A percentile compares a stretch with the other conserved stretches of the same genome.
Evolutionary conservation across 306 rosid genomes (phyloP).

Genomic region (Senna tora): DNA sequence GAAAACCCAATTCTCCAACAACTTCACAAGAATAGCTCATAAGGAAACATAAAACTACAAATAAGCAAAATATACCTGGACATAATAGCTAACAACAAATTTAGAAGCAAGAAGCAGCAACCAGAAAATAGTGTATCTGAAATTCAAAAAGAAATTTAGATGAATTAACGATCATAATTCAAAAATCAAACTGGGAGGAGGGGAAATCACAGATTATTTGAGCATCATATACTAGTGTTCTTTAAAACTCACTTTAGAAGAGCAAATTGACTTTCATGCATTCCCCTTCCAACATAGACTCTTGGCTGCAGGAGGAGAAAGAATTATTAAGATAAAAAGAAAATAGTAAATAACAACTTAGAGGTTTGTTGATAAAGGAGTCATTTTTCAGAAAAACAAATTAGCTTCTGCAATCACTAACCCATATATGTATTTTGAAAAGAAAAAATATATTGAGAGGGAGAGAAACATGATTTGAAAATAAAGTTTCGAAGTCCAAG

Average conservation of each 20-base stretch:
- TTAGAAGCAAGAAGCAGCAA: constrained; percentile 76
- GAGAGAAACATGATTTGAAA: constrained; percentile 5
- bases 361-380: constrained; percentile 15
- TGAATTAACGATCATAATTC: constrained; percentile 31
- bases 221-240: constrained; percentile 4
- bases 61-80: constrained; percentile 61
- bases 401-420: not conserved
- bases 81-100: constrained; percentile 74
- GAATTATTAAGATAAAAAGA: constrained; percentile 35
- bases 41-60: constrained; percentile 18
- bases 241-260: constrained; percentile 78
- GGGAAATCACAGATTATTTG: constrained; percentile 20
- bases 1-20: constrained; percentile 6
- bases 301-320: constrained; percentile 73
- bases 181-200: constrained; percentile 14
- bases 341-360: constrained; percentile 15
- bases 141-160: constrained; percentile 38
- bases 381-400: not conserved
- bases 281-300: constrained; percentile 91
- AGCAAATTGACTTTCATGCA: constrained; percentile 96
- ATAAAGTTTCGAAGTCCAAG: not conserved
- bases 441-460: no score
- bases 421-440: no score
- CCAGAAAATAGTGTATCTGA: constrained; percentile 97
- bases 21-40: constrained; percentile 24